A percentile compares a stretch with the other conserved stretches of the same genome.
Conservation (phyloP, 306 rosid species). For the Citrullus amarus region DNA sequence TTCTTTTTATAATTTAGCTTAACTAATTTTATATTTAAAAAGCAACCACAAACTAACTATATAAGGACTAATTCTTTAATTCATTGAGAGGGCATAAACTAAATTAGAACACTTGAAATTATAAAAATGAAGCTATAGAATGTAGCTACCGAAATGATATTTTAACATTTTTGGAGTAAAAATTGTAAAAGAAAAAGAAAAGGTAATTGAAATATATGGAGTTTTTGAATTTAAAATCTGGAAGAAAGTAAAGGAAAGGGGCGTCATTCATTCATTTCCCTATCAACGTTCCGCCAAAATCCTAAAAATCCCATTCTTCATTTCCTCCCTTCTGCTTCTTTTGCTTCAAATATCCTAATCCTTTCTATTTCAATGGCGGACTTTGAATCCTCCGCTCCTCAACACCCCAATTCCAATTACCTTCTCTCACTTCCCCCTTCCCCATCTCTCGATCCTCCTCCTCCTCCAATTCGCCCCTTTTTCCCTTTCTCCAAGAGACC, state of each 20-base stretch:
- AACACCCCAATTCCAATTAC: background rate
- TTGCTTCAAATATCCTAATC: background rate
- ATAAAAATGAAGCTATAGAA: no score
- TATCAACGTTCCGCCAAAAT: background rate
- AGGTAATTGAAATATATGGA: background rate
- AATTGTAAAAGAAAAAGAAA: no score
- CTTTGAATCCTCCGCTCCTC: background rate
- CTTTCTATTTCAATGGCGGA: background rate
- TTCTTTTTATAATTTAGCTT: no score
- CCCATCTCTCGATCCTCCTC: conserved; percentile 7
- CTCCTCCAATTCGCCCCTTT: conserved; percentile 14
- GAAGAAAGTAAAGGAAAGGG: background rate
- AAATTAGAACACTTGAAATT: no score
- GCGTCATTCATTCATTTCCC: background rate
- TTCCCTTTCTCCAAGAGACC: conserved; percentile 47
- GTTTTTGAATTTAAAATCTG: background rate
- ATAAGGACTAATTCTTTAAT: no score
- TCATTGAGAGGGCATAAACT: no score
- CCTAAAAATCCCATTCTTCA: background rate
- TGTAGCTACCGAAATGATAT: no score
- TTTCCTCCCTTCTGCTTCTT: background rate
- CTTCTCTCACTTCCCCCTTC: conserved; percentile 1
- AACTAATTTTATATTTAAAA: no score
- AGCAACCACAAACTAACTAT: no score
- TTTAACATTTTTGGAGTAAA: no score